Base-by-base conservation (phyloP, 345 rosid genomes). In the Lagerstroemia speciosa region DNA sequence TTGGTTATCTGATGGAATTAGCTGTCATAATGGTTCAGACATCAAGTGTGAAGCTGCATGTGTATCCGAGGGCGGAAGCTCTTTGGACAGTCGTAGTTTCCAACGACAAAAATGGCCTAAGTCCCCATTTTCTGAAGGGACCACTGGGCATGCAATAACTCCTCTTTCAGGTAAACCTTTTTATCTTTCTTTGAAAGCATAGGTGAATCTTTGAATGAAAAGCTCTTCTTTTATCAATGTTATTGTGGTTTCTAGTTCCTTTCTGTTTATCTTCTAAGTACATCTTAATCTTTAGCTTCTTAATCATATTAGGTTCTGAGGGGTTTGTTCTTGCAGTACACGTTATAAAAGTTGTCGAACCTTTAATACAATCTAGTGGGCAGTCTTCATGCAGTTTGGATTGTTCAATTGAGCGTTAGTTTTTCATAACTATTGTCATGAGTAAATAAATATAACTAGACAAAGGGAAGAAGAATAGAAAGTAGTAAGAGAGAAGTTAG, bases 31-130 rank as follows among this genome's bases (percentile, higher is more conserved):
- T 77, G 87, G 79, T 65, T 78, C 86, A 29, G 89, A 86, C 30
- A 63, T 73, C 64, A 95, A 90, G 77, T 77, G 62, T 67, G 94
- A 83, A 77, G 82, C 87, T 27, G 72, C 86, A 5, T 77, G 76
- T 79, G 78, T 88, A 8, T 89, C 94, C 0, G 92, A 86, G 73
- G 88, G 85, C 65, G 96, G 90, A 53, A 83, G 92, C 62, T 87
- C 94, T 14, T 62, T 80, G 72, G 83, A 78, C 31, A 84, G 84
- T 72, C 80, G 76, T 33, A 86, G 85, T 70, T 82, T 79, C 37
- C 87, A 60, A 63, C 78, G 90, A 53, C 83, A 55, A 15, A 52
- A 76, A 1, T 76, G 87, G 87, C 91, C 82, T 24, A 95, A 92
- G 80, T 87, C 97, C 41, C 91, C 87, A 2, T 48, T 71, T 69